Evolutionary conservation across 2,329 filamentous ascomycete species (phyloP), one percentile per base, ranked within the genome.

Genomic region (Venturia nashicola): DNA sequence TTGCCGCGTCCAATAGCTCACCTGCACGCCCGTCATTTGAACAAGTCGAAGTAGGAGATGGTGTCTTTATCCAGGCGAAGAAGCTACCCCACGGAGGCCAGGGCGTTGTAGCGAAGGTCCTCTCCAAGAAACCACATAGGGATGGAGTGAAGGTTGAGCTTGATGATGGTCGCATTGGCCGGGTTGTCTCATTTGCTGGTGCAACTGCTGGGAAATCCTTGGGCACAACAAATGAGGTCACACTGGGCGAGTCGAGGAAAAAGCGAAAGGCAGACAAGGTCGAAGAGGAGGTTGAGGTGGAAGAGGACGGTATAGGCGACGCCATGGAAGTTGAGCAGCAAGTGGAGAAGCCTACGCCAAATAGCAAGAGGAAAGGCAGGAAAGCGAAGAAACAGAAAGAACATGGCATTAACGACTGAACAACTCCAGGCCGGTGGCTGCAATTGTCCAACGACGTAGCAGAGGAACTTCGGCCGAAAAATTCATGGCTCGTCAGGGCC

Each of bases 211-310:
- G 27, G 18, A 34, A 57, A 27, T 9, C n/a, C 46, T 20, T 51
- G 20, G 46, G 46, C 0, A 16, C 16, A 36, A 20, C 32, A 57
- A 34, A 5, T n/a, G 51, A 57, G 51, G 23, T 57, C 16, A 36
- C 51, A 34, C 1, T 20, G 16, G 32, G 51, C 32, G 51, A 57
- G 7, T 36, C 27, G 51, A 57, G 7, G 39, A 60, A 60, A 34
- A 60, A 60, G 59, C 59, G 59, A 18, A 60, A 60, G 18, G 36
- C 36, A 39, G 59, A 60, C 20, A 39, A 27, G 59, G 59, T 27
- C 2, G 59, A 42, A 34, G 59, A 60, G 36, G 42, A 60, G 16
- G 59, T 1, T 43, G 36, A 44, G 4, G 36, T 9, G 36, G 59
- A 42, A 44, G 59, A 60, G 36, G 42, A 60, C 16, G 59, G 11